phyloP scores from a whole-genome alignment of 768 basidiomycete species.

The Amanita phalloides region DNA sequence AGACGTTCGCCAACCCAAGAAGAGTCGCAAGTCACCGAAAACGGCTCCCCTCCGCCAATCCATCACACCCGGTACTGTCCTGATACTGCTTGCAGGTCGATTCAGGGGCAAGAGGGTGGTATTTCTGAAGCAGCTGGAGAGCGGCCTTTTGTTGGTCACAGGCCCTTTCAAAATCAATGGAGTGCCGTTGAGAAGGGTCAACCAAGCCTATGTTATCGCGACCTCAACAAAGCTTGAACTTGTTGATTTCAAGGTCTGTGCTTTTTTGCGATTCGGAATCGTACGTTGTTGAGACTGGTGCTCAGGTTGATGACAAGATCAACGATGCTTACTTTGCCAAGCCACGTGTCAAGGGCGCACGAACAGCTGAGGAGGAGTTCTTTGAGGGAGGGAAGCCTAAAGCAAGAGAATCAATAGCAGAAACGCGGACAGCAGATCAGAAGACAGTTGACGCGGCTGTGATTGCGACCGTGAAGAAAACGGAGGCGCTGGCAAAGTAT shows the following conservation, averaged over 20 bases:
- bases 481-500: conserved; percentile 86
- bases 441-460: conserved; percentile 77
- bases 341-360: conserved; percentile 51
- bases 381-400: conserved; percentile 91
- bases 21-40: conserved; percentile 80
- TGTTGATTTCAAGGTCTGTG: conserved; percentile 56
- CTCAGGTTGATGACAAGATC: conserved; percentile 78
- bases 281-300: neutral
- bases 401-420: conserved; percentile 77
- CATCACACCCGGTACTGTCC: conserved; percentile 89
- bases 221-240: conserved; percentile 93
- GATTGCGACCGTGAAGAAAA: conserved; percentile 80
- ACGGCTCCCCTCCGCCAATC: conserved; percentile 70
- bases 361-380: conserved; percentile 93
- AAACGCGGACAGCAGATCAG: conserved; percentile 84
- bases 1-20: conserved; percentile 85
- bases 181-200: conserved; percentile 94
- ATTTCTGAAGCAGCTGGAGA: conserved; percentile 90
- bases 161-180: conserved; percentile 99
- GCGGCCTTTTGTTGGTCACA: conserved; percentile 89
- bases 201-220: conserved; percentile 98
- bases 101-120: conserved; percentile 99
- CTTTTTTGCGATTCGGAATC: conserved; percentile 1
- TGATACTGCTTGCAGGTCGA: conserved; percentile 95
- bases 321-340: conserved; percentile 94